Evolutionary conservation across 1,284 basidiomycete species (phyloP), one percentile per base, ranked within the genome.

Genomic region (Phylloporus sp.): DNA sequence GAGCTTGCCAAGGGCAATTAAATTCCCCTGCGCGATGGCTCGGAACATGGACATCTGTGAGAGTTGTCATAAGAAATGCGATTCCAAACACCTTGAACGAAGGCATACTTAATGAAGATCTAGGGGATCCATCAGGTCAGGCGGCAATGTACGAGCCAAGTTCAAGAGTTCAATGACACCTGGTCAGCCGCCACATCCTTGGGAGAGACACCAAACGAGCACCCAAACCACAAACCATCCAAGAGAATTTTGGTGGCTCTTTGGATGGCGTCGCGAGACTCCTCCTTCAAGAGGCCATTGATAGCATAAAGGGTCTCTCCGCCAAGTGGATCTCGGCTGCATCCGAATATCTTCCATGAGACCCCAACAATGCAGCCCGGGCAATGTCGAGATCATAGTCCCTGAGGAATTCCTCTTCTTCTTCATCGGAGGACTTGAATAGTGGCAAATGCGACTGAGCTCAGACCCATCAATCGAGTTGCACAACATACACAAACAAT

Each of bases 381-480:
- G n/a, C n/a, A n/a, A n/a, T n/a, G n/a, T n/a, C n/a, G n/a, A n/a
- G n/a, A n/a, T 84, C 85, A 60, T 83, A 85, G 19, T 88, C 84
- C 65, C 89, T 85, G 57, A 89, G 82, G 68, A 89, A 92, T 55
- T 88, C 84, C 12, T n/a, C n/a, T n/a, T 91, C 68, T 23, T 84
- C 82, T 17, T 90, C 86, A 29, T 91, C 86, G 0, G 81, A 75
- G 1, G 84, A 81, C 0, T 78, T 69, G 72, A 92, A 93, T 1
- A 92, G 76, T 5, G 12, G 86, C 82, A 79, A 86, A 27, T 25
- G 66, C 32, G 78, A 78, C 82, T 70, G n/a, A 88, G 69, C 15
- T 12, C 52, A 49, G 23, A 37, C 6, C 23, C 8, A 23, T 73
- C 41, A 67, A 60, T 20, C 23, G 45, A n/a, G 25, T 27, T n/a